A percentile compares a stretch with the other conserved stretches of the same genome.
These are phyloP conservation scores for Monilinia vaccinii-corymbosi DNA, from an alignment of 2,329 filamentous ascomycete genomes.

Conservation along the genomic window DNA sequence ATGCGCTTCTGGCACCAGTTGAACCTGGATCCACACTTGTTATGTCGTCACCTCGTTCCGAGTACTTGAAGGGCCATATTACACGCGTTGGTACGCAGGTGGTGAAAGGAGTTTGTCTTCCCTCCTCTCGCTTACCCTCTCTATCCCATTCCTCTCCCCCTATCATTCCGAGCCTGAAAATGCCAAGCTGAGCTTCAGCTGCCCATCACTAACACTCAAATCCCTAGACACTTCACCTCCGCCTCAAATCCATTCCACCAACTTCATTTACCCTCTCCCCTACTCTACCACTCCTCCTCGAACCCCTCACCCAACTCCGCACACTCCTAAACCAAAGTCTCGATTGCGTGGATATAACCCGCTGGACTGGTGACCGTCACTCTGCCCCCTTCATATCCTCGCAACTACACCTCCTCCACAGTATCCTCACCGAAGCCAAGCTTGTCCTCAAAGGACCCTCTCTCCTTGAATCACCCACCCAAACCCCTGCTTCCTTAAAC, in stretches of 20 bases:
- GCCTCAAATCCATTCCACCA: conserved; percentile 57
- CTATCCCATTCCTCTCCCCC: neutral
- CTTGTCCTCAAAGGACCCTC: conserved; percentile 47
- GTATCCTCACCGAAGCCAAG: conserved; percentile 43
- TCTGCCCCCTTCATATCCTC: conserved; percentile 42
- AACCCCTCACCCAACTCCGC: conserved; percentile 62
- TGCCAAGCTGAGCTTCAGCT: neutral
- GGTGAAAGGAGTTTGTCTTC: conserved; percentile 67
- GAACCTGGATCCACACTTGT: conserved; percentile 85
- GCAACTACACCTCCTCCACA: conserved; percentile 47
- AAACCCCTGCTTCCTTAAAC: conserved; percentile 10
- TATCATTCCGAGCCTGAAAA: neutral
- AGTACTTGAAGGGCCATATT: conserved; percentile 85
- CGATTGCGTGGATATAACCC: conserved; percentile 71
- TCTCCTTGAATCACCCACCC: conserved; percentile 19
- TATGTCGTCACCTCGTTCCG: conserved; percentile 76
- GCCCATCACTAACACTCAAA: neutral
- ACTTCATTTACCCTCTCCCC: conserved; percentile 29
- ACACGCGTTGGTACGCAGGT: conserved; percentile 86
- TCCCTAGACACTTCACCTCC: conserved; percentile 62
- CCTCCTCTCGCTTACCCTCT: neutral
- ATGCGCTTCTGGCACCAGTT: conserved; percentile 72
- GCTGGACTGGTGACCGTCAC: conserved; percentile 59
- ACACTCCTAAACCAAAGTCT: conserved; percentile 75
- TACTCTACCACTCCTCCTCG: conserved; percentile 46